Percentiles rank a stretch among this genome's conserved stretches.
phyloP scores from a whole-genome alignment of 1,284 basidiomycete genomes.

The Termitomyces sp. region DNA sequence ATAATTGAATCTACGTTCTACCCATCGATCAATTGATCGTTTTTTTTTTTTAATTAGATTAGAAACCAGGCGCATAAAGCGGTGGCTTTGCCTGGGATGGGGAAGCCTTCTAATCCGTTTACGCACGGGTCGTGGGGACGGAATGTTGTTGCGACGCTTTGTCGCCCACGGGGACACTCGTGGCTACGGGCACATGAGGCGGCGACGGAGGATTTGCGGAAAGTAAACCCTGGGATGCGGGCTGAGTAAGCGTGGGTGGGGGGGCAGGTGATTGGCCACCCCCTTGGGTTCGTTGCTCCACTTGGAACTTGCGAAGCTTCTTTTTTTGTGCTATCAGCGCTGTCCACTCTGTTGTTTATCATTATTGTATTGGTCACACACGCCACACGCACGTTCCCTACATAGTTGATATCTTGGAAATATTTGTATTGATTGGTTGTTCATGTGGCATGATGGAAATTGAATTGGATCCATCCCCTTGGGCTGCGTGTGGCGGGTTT shows the following conservation, averaged over 20 bases:
- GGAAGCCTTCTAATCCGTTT: conserved; percentile 69
- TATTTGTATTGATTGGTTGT: not conserved
- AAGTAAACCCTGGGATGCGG: conserved; percentile 52
- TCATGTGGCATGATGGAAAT: no score
- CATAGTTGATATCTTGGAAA: not conserved
- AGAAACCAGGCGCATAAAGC: conserved; percentile 75
- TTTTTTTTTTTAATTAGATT: conserved; percentile 41
- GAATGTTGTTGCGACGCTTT: conserved; percentile 65
- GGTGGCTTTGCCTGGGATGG: conserved; percentile 45
- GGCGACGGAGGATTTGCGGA: conserved; percentile 63
- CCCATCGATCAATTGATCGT: no score
- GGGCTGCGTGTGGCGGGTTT: no score
- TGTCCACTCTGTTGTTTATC: not conserved
- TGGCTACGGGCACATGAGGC: conserved; percentile 56
- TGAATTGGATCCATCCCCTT: no score
- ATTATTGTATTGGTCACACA: not conserved
- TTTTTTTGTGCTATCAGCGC: no score
- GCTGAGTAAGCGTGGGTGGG: not conserved
- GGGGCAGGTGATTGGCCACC: no score
- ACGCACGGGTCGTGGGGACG: conserved; percentile 67
- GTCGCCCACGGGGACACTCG: conserved; percentile 65
- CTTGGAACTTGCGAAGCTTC: not conserved
- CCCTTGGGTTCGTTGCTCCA: not conserved
- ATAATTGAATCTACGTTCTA: no score
- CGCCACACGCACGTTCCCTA: conserved; percentile 7